Base-by-base conservation (phyloP, 306 rosid species). In the Lathyrus tuberosus region DNA sequence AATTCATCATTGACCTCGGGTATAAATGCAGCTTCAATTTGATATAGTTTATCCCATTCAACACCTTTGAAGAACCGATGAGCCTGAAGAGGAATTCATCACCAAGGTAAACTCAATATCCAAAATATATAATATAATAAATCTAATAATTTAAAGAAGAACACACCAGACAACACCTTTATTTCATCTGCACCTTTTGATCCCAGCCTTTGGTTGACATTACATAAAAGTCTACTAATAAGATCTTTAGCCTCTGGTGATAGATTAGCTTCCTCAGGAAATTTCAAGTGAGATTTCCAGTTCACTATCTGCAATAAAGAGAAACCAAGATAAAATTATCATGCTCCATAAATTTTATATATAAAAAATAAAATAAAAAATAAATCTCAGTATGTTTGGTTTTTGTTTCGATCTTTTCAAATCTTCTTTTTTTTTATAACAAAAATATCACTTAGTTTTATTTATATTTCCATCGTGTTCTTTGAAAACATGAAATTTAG, bases 1-100 rank as follows among this genome's bases (percentile, higher is more conserved):
- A 95, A 81, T 67, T 95, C 97, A 79, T 91, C 92, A 40, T 91
- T 95, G 81, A 95, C 97, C 85, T 91, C 95, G 2, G 99, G 99
- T 71, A 91, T 83, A 80, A 91, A 95, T 57, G 97, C 99, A 83
- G 99, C 99, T 58, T 95, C 99, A 85, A 95, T 84, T 18, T 89
- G 88, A 83, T 95, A 95, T 44, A 95, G 81, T 76, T 84, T 89
- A 67, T 87, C 86, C 99, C 97, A 95, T 52, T 95, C 91, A 72
- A 79, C 72, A 71, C 85, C 87, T 30, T 66, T 12, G 75, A 95
- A 95, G 91, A 96, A 95, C 20, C 80, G 73, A 83, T 91, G 96
- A 77, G 47, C 86, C 99, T 95, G 83, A 76, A 65, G 75, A 71
- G 71, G 77, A 75, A 76, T 47, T 47, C 58, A 87, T 73, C 67